Evolutionary conservation across 108 stramenopile genomes (phyloP).

Genomic region (Cyclostephanos invisitatus): DNA sequence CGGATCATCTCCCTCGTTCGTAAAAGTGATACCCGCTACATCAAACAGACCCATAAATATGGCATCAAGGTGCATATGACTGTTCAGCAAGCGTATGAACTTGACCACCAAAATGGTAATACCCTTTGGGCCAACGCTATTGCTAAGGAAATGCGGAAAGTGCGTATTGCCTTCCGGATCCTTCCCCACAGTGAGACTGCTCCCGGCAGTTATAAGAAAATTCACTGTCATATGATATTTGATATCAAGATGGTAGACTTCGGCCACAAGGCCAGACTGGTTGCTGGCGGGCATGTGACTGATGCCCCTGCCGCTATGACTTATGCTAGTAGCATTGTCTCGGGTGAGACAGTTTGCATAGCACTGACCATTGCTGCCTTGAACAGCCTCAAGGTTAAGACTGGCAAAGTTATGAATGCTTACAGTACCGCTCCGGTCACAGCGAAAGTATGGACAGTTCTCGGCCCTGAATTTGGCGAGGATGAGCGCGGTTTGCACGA

Average conservation of each 20-base stretch:
- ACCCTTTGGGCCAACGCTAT: conserved; percentile 46
- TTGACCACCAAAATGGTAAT: conserved; percentile 43
- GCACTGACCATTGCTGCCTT: conserved; percentile 55
- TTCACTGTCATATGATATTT: too few species aligned
- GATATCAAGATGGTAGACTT: too few species aligned
- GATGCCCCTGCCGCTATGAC: conserved; percentile 39
- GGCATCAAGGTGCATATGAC: conserved; percentile 15
- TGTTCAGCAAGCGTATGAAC: conserved; percentile 39
- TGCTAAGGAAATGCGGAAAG: too few species aligned
- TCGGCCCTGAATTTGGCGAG: conserved; percentile 28
- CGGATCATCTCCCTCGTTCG: not conserved
- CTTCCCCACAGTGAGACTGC: conserved; percentile 51
- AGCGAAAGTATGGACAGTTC: not conserved
- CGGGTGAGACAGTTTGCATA: conserved; percentile 48
- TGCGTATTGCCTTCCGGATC: too few species aligned
- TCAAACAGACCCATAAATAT: conserved; percentile 31
- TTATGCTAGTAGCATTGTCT: conserved; percentile 1
- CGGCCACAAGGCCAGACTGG: not conserved
- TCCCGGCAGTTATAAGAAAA: conserved; percentile 18
- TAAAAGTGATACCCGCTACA: not conserved
- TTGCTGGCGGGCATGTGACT: conserved; percentile 51
- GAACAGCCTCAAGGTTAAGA: conserved; percentile 24
- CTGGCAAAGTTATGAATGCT: conserved; percentile 18
- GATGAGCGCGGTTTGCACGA: conserved; percentile 3
- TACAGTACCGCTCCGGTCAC: too few species aligned